phyloP scores from a whole-genome alignment of 225 moss, liverwort and hornwort genomes.

The Bryoerythrophyllum caledonicum region DNA sequence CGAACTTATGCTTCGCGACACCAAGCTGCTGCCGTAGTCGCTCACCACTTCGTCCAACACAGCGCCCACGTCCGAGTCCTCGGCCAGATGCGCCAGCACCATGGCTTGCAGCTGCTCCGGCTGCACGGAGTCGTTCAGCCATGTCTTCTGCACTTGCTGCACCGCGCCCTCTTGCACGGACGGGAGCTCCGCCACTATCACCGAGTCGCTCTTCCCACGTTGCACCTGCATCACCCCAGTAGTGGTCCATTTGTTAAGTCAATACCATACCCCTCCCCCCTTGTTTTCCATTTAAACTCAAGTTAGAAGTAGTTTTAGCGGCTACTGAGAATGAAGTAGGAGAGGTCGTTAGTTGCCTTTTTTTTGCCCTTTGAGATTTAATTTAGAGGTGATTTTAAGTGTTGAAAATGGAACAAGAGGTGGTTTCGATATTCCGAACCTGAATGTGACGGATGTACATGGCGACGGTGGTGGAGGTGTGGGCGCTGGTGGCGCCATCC shows the following conservation, averaged over 20 bases:
- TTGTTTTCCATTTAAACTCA: too few species aligned
- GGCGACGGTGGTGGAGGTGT: constrained; percentile 45
- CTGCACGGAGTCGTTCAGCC: constrained; percentile 52
- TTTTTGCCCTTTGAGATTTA: too few species aligned
- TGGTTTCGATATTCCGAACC: constrained; percentile 3
- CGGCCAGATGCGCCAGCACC: constrained; percentile 52
- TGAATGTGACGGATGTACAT: constrained; percentile 61
- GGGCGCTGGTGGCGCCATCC: constrained; percentile 23
- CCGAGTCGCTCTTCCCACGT: constrained; percentile 46
- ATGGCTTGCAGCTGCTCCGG: constrained; percentile 57
- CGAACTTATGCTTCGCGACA: constrained; percentile 42
- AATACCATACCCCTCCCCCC: too few species aligned
- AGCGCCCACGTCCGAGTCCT: constrained; percentile 51
- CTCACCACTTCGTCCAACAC: constrained; percentile 59
- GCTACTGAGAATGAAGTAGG: too few species aligned
- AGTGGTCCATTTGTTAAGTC: too few species aligned
- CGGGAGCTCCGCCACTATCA: constrained; percentile 58
- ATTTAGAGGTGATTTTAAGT: too few species aligned
- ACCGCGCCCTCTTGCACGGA: constrained; percentile 50
- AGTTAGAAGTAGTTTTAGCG: too few species aligned
- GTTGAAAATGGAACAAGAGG: too few species aligned
- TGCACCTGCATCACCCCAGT: constrained; percentile 31
- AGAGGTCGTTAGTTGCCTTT: too few species aligned
- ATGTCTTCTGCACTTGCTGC: constrained; percentile 49
- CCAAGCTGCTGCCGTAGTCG: constrained; percentile 48